These are phyloP conservation scores for Ganoderma resinaceum DNA, from an alignment of 1,284 basidiomycete species.

Conservation along the genomic window DNA sequence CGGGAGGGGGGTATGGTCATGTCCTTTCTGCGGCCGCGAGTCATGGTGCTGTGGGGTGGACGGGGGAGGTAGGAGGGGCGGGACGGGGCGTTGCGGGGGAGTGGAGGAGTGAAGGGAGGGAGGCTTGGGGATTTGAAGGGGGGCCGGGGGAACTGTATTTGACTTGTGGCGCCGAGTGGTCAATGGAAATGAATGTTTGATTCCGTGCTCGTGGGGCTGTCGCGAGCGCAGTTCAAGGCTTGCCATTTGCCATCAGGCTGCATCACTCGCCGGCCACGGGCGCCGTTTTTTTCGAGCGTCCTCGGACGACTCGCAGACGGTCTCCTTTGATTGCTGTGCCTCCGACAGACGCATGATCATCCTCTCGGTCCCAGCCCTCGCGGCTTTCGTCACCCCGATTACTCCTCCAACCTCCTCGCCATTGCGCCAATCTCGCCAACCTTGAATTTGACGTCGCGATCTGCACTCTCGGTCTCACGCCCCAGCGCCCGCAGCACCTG, in stretches of 20 bases:
- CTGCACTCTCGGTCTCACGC: constrained; percentile 29
- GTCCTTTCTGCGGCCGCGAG: constrained; percentile 70
- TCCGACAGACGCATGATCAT: constrained; percentile 16
- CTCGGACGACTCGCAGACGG: neutral
- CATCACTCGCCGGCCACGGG: constrained; percentile 22
- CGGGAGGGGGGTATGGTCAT: constrained; percentile 54
- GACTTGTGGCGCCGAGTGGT: constrained; percentile 28
- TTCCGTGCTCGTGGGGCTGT: constrained; percentile 22
- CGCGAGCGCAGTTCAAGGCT: constrained; percentile 15
- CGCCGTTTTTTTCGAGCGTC: constrained; percentile 24
- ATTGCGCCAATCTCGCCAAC: constrained; percentile 7
- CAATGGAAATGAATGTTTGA: constrained; percentile 30
- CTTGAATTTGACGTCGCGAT: constrained; percentile 33
- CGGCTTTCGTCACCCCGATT: neutral
- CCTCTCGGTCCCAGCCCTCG: constrained; percentile 12
- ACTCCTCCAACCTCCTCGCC: neutral
- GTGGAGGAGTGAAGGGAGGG: constrained; percentile 9
- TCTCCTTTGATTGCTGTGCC: constrained; percentile 12
- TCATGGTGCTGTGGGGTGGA: constrained; percentile 46
- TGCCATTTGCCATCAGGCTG: constrained; percentile 21
- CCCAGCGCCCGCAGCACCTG: constrained; percentile 14
- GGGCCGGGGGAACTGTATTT: constrained; percentile 28
- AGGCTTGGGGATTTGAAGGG: constrained; percentile 25
- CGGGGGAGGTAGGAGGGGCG: neutral
- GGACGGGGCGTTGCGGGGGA: constrained; percentile 1